Evolutionary conservation across 106 monocot species (phyloP).

Genomic region (Cymbidium sinense): DNA sequence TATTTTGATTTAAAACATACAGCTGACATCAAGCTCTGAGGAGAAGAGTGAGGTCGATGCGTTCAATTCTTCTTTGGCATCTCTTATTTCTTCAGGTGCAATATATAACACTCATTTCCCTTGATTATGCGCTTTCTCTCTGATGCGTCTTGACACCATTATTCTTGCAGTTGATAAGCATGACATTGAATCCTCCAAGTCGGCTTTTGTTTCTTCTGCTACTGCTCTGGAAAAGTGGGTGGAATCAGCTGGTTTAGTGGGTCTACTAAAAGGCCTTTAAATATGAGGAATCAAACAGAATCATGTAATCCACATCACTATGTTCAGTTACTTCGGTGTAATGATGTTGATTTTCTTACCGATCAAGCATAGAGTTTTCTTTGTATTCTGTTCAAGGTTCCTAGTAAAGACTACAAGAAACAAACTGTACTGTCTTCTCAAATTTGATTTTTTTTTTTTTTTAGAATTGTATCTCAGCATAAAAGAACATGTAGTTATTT

Average conservation of each 20-base stretch:
- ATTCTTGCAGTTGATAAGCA: conserved; percentile 52
- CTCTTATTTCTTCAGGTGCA: conserved; percentile 79
- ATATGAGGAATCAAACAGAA: not conserved
- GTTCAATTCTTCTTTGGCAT: conserved; percentile 79
- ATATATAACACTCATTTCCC: not conserved
- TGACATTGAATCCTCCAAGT: conserved; percentile 62
- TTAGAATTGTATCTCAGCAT: too few relatives aligned
- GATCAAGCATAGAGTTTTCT: not conserved
- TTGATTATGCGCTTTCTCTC: not conserved
- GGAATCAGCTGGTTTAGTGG: conserved; percentile 48
- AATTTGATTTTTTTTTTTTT: too few relatives aligned
- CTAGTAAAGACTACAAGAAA: not conserved
- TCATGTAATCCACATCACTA: not conserved
- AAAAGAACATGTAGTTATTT: too few relatives aligned
- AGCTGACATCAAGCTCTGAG: conserved; percentile 76
- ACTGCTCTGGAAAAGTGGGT: conserved; percentile 81
- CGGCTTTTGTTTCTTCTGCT: conserved; percentile 82
- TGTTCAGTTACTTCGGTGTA: not conserved
- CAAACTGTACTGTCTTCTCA: too few relatives aligned
- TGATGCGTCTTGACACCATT: not conserved
- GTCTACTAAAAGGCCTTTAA: conserved; percentile 65
- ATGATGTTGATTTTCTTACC: not conserved
- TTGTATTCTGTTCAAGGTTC: not conserved
- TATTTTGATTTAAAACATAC: not conserved
- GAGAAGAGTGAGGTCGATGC: conserved; percentile 56